Conservation (phyloP, 2,329 filamentous ascomycete genomes). For the Celoporthe dispersa region DNA sequence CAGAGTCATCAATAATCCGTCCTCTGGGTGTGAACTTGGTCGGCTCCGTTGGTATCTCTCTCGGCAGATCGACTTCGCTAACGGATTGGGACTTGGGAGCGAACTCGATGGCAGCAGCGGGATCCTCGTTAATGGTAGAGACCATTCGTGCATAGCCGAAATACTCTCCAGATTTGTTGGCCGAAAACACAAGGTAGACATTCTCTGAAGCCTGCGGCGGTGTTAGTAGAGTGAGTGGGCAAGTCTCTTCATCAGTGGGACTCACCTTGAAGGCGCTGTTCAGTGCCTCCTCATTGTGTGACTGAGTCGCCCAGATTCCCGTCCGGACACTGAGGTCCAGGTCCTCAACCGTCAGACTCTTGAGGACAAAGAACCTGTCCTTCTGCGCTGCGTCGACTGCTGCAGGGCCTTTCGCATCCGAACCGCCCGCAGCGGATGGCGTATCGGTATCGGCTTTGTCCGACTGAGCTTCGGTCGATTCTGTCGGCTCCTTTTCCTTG, state of each 20-base stretch:
- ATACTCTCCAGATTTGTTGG: slow-evolving; percentile 96
- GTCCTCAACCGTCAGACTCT: slow-evolving; percentile 90
- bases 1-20: slow-evolving; percentile 88
- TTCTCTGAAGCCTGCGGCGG: slow-evolving; percentile 69
- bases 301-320: slow-evolving; percentile 91
- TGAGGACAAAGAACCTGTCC: slow-evolving; percentile 89
- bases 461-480: slow-evolving; percentile 19
- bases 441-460: slow-evolving; percentile 16
- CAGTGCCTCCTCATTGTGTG: slow-evolving; percentile 84
- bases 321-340: slow-evolving; percentile 86
- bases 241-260: slow-evolving; percentile 33
- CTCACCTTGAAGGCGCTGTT: slow-evolving; percentile 81
- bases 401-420: slow-evolving; percentile 10
- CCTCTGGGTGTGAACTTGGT: slow-evolving; percentile 80
- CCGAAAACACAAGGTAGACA: slow-evolving; percentile 92
- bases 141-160: slow-evolving; percentile 93
- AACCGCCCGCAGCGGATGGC: slow-evolving; percentile 3
- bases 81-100: slow-evolving; percentile 65
- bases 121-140: slow-evolving; percentile 81
- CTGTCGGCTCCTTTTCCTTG: slow-evolving; percentile 18
- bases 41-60: slow-evolving; percentile 78
- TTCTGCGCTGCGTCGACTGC: slow-evolving; percentile 44
- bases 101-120: slow-evolving; percentile 70
- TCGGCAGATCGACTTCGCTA: slow-evolving; percentile 69
- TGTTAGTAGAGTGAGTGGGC: slow-evolving; percentile 14